Conservation (phyloP, 2,329 filamentous ascomycete genomes). For the Pseudogymnoascus sp. region DNA sequence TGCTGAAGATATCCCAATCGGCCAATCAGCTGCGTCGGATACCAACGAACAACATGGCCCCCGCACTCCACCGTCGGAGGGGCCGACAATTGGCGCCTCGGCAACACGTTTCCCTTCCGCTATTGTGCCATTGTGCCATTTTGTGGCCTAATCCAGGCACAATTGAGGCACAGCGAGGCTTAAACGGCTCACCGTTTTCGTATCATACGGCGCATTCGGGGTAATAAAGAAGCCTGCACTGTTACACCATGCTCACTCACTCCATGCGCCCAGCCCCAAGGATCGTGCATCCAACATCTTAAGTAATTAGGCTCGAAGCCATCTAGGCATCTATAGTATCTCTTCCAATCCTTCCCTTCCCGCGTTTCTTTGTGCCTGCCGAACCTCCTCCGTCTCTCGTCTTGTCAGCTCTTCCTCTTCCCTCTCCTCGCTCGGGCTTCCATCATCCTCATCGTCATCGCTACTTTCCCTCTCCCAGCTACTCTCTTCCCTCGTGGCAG, state of each 20-base stretch:
- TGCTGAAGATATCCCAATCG: neutral
- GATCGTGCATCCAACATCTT: neutral
- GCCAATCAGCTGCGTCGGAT: neutral
- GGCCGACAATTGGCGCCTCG: conserved; percentile 4
- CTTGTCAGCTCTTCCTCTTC: neutral
- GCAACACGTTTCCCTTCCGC: conserved; percentile 1
- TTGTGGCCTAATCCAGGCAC: neutral
- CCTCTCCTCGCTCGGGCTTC: conserved; percentile 1
- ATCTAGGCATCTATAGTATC: neutral
- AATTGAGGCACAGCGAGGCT: neutral
- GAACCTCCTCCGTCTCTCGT: neutral
- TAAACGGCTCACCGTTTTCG: neutral
- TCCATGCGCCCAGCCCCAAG: neutral
- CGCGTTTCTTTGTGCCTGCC: neutral
- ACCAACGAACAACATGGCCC: neutral
- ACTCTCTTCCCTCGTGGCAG: neutral
- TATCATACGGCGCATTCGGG: neutral
- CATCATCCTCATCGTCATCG: conserved; percentile 11
- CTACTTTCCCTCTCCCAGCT: neutral
- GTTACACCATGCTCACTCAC: neutral
- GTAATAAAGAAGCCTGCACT: neutral
- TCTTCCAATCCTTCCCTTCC: neutral
- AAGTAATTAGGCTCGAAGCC: neutral
- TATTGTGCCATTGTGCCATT: neutral
- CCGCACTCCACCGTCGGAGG: neutral